Evolutionary conservation across 129 eudicot genomes (phyloP).

Genomic region (Saussurea involucrata): DNA sequence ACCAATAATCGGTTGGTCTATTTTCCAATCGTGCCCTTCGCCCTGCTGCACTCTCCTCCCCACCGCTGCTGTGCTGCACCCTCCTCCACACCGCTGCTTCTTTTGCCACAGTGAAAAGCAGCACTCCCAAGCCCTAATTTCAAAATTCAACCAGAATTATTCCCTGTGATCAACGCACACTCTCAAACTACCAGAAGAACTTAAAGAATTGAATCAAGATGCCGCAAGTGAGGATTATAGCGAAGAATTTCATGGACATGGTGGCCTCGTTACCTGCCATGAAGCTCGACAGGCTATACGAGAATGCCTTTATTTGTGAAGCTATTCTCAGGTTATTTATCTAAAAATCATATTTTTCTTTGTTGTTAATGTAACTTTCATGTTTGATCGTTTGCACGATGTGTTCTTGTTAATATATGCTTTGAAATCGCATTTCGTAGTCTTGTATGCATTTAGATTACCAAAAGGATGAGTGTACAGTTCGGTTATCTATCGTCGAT

Average conservation of each 20-base stretch:
- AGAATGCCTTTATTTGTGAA: constrained; percentile 84
- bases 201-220: constrained; percentile 22
- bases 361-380: background rate
- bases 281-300: constrained; percentile 81
- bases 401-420: background rate
- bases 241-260: constrained; percentile 96
- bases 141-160: background rate
- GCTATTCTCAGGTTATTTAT: constrained; percentile 78
- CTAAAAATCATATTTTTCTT: background rate
- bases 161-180: background rate
- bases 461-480: background rate
- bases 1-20: too few species aligned
- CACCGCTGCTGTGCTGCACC: too few species aligned
- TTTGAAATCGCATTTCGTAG: background rate
- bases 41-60: too few species aligned
- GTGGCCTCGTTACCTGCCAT: constrained; percentile 91
- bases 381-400: background rate
- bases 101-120: background rate
- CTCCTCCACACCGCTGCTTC: background rate
- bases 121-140: background rate
- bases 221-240: constrained; percentile 90
- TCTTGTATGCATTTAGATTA: background rate
- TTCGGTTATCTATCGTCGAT: background rate
- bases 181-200: background rate
- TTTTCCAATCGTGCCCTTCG: too few species aligned